phyloP scores from a whole-genome alignment of 441 rosid species.

The Jatropha podagrica region DNA sequence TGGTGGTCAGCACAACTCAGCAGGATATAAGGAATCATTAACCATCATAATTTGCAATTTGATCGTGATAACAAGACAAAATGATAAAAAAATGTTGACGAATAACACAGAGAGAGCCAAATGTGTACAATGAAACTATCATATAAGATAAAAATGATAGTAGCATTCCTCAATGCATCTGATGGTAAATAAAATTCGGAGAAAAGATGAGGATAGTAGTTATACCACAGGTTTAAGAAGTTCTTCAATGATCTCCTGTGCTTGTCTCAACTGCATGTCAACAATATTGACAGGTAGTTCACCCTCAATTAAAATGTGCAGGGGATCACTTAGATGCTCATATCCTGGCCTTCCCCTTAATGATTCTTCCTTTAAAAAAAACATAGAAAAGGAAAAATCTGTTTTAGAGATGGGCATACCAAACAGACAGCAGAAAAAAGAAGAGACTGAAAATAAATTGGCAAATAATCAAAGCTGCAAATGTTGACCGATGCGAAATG shows the following conservation, averaged over 20 bases:
- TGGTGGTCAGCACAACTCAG: neutral
- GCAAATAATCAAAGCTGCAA: conserved; percentile 1
- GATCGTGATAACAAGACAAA: neutral
- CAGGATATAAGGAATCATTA: neutral
- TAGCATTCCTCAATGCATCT: neutral
- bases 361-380: conserved; percentile 61
- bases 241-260: conserved; percentile 85
- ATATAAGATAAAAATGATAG: neutral
- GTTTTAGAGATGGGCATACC: neutral
- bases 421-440: neutral
- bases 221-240: conserved; percentile 85
- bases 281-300: conserved; percentile 74
- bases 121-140: neutral
- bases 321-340: conserved; percentile 85
- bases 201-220: conserved; percentile 12
- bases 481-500: neutral
- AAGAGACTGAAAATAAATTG: neutral
- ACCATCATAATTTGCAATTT: neutral
- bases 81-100: neutral
- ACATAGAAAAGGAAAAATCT: conserved; percentile 3
- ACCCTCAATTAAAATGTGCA: conserved; percentile 86
- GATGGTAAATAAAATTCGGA: neutral
- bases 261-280: conserved; percentile 72
- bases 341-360: conserved; percentile 86
- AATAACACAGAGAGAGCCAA: neutral